phyloP scores from a whole-genome alignment of 2,329 filamentous ascomycete species.

The Botrytis sinoallii region DNA sequence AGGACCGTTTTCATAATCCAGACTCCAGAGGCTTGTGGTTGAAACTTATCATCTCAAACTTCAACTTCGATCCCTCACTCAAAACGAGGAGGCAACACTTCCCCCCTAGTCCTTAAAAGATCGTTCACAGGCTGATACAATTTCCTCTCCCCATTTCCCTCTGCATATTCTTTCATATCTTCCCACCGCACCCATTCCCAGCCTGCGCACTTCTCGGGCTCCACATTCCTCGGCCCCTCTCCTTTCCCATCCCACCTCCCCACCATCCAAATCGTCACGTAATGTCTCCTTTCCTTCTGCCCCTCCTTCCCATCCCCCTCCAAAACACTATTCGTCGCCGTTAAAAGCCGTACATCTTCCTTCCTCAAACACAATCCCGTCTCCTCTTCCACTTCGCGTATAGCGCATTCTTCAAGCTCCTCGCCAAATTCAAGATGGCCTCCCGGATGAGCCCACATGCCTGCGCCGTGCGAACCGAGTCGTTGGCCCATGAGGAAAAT shows the following conservation, averaged over 20 bases:
- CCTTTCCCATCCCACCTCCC: conserved; percentile 48
- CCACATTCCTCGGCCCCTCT: conserved; percentile 51
- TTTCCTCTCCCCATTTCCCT: background rate
- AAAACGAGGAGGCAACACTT: background rate
- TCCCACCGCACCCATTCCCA: conserved; percentile 54
- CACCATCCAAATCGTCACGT: conserved; percentile 68
- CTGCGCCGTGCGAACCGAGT: conserved; percentile 35
- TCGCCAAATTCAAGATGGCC: conserved; percentile 74
- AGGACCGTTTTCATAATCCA: background rate
- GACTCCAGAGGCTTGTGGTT: background rate
- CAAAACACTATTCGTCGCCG: conserved; percentile 67
- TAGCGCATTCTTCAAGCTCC: conserved; percentile 57
- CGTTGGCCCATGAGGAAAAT: conserved; percentile 26
- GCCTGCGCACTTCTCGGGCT: conserved; percentile 50
- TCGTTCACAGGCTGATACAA: background rate
- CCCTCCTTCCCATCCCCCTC: conserved; percentile 38
- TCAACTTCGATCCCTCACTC: background rate
- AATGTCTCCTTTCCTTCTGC: conserved; percentile 54
- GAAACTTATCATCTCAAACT: too few relatives aligned
- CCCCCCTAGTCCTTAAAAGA: background rate
- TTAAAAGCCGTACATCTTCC: conserved; percentile 50
- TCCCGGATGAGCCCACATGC: conserved; percentile 66
- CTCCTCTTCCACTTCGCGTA: conserved; percentile 67
- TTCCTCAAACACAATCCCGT: conserved; percentile 56
- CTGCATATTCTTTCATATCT: conserved; percentile 42